Base-by-base conservation (phyloP, 768 basidiomycete species). In the Tylopilus subfusipes region DNA sequence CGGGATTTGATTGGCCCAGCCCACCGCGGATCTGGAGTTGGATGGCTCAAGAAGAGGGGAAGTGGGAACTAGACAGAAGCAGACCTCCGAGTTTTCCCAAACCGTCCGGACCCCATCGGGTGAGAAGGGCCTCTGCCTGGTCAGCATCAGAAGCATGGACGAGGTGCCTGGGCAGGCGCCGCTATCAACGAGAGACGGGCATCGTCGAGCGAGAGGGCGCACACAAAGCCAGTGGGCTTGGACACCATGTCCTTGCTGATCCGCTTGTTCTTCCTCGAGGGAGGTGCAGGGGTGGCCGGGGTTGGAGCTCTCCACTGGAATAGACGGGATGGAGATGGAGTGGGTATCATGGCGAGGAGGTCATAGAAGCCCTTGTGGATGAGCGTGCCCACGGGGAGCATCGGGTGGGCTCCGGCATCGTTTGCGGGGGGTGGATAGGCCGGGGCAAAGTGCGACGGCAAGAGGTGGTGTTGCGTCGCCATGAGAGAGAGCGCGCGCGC, bases 321-420 rank as follows among this genome's bases (percentile, higher is more conserved):
- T 2, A 62, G 29, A 39, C 85, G 78, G 48, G 86, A 87, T 18
- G 87, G 82, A 43, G 83, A 72, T 22, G 76, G 85, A 2, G 84
- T 86, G 39, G 85, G 86, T 59, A 90, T 88, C 76, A 90, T 80
- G 24, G 89, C 78, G 34, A 91, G 77, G 29, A 93, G 79, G 75
- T 91, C 88, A 72, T 90, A 93, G 77, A 92, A 92, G n/a, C 90
- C 92, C 60, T 90, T 87, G 79, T 93, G 90, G 36, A 93, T 75
- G 49, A 92, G 73, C 8, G 88, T 88, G 25, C 86, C 88, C 14
- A 78, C 80, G 50, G 83, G 83, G 58, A 86, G 72, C 53, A 79
- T 76, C 30, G 76, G 76, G n/a, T 74, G 63, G 31, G 73, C 72
- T 40, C 12, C 31, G 50, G n/a, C 18, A 42, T 49, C 30, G 9